Conservation (phyloP, 345 rosid genomes). For the Rhizophora apiculata region DNA sequence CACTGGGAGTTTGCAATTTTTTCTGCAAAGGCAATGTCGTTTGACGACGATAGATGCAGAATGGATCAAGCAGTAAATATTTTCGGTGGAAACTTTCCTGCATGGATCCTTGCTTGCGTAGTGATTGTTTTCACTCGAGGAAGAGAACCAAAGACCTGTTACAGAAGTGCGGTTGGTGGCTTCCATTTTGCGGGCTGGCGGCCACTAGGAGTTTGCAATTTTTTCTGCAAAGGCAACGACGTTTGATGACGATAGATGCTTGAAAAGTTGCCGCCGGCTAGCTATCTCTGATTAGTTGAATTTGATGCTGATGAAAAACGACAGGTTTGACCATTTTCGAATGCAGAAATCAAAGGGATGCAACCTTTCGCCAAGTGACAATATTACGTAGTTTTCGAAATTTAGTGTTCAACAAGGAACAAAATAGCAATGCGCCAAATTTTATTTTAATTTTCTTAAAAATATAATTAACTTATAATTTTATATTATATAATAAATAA, state of each 20-base stretch:
- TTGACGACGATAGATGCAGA: slow-evolving; percentile 15
- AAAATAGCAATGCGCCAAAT: no score
- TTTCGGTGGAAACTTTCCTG: slow-evolving; percentile 57
- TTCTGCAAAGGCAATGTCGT: background rate
- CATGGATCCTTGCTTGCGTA: slow-evolving; percentile 85
- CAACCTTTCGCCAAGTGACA: no score
- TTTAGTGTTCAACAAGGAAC: no score
- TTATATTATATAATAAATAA: no score
- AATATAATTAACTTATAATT: no score
- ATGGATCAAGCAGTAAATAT: slow-evolving; percentile 53
- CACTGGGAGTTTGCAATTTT: background rate
- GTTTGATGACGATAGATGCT: background rate
- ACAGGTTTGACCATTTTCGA: no score
- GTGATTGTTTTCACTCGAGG: slow-evolving; percentile 88
- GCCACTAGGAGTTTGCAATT: background rate
- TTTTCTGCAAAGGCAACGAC: background rate
- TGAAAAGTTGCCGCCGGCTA: background rate
- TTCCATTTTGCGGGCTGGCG: background rate
- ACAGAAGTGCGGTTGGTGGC: slow-evolving; percentile 43
- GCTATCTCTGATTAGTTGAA: background rate
- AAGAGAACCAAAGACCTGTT: slow-evolving; percentile 77
- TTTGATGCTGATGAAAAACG: background rate
- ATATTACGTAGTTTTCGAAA: no score
- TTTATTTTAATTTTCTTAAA: no score
- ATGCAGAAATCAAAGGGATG: no score